Base-by-base conservation (phyloP, 148 eudicot genomes). In the Camellia japonica region DNA sequence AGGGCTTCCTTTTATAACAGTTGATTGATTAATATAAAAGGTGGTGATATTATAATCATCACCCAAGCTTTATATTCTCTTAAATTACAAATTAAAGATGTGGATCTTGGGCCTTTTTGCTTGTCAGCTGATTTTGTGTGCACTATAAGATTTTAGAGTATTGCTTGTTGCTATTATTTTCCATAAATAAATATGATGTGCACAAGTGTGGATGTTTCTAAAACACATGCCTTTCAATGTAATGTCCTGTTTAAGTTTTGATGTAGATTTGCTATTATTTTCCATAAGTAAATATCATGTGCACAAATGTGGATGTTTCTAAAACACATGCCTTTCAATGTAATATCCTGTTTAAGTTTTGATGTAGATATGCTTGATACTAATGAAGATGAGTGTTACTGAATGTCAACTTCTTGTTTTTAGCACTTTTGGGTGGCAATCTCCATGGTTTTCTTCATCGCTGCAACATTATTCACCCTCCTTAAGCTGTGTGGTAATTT, bases 401-500 rank as follows among this genome's bases (percentile, higher is more conserved):
- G 67, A 74, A 74, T 58, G 78, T 59, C 30, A 42, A 20, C 59
- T 59, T 67, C 2, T 56, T 81, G 18, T 83, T 74, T 82, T 67
- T 84, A 89, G 92, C 92, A 89, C 82, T 87, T 89, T 60, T 89
- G 92, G 92, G 90, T 89, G 70, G 86, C 92, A 49, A 85, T 89
- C 81, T 85, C 92, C 16, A 89, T 89, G 92, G 90, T 89, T 80
- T 89, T 89, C 87, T 86, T 89, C 82, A 77, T 89, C 74, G 92
- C 92, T 70, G 92, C 90, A 30, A 89, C 92, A 66, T 79, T 81
- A 71, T 89, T 89, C 74, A 87, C 90, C 46, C 90, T 89, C 78
- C 82, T 89, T 61, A 89, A 89, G 86, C 79, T 89, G 72, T 87
- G 87, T 20, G 92, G 92, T 89, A 87, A 82, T 70, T 78, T 38